Evolutionary conservation across 1,284 basidiomycete species (phyloP), one percentile per base, ranked within the genome.

Genomic region (Sporisorium graminicola): DNA sequence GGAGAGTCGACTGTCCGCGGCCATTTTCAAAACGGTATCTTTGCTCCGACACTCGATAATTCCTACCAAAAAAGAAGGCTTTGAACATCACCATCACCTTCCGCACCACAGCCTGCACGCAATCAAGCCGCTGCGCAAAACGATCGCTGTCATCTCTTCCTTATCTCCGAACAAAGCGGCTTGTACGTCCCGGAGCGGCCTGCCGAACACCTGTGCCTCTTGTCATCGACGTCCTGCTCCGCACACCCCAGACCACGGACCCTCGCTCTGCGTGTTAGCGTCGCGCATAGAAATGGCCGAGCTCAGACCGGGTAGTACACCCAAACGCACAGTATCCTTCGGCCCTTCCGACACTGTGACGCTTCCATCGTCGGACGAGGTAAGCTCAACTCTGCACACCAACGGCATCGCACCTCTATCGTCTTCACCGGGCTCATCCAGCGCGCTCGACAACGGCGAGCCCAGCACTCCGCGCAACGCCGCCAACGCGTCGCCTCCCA

Each of bases 311-410:
- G 69, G 65, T 8, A 59, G 63, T 7, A 78, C 68, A 22, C 60
- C 78, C 35, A 75, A 76, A 52, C 68, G 78, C 40, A 67, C 68
- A 16, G 78, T 80, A 24, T 80, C 78, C 14, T 80, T 80, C 46
- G 78, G 75, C 10, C 78, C 78, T 6, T 68, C 78, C 2, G 74
- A 79, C 47, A 69, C 68, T 5, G 59, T 69, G 53, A 69, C 73
- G 13, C 50, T 69, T 3, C n/a, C 53, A 7, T 49, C 69, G 22
- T n/a, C 50, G 8, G 40, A 52, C 57, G 52, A 40, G 42, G n/a
- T 40, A 2, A 7, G 49, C 24, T 31, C 37, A 20, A 20, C 46
- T 3, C 18, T 31, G 2, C 18, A 58, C 40, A 50, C 58, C 53
- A 65, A 65, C 62, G 58, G 58, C 33, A 42, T 20, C 31, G 43